Evolutionary conservation across 805 yeast genomes (phyloP).

Genomic region (Ogataea zsoltii): DNA sequence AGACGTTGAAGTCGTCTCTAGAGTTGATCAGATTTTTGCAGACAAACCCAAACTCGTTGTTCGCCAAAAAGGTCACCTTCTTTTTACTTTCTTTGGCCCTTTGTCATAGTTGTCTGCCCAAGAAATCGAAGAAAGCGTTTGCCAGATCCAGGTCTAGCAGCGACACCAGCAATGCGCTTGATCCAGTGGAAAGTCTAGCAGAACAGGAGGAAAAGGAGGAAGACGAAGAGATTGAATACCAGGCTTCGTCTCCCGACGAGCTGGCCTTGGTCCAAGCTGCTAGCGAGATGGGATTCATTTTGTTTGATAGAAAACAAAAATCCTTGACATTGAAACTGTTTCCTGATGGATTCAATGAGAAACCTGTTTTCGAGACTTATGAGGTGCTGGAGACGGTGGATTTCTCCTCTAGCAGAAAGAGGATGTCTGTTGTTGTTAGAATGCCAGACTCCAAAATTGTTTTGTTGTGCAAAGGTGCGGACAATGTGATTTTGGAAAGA

Average conservation of each 20-base stretch:
- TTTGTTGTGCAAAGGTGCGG: conserved; percentile 93
- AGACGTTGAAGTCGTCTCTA: conserved; percentile 55
- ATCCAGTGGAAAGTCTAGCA: conserved; percentile 4
- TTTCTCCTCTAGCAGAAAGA: conserved; percentile 81
- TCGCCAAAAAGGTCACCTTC: conserved; percentile 71
- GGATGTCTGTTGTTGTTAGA: conserved; percentile 87
- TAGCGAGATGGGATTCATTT: conserved; percentile 89
- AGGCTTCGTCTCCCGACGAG: conserved; percentile 96
- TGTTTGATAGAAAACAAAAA: conserved; percentile 64
- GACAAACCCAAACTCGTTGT: conserved; percentile 64
- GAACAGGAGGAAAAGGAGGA: conserved; percentile 26
- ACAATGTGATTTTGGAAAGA: conserved; percentile 79
- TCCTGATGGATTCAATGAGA: conserved; percentile 75
- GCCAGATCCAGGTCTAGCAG: conserved; percentile 26
- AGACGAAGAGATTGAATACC: conserved; percentile 67
- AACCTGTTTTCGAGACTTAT: conserved; percentile 66
- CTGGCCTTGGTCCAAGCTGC: conserved; percentile 93
- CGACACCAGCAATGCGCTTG: not conserved
- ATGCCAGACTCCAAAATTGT: conserved; percentile 78
- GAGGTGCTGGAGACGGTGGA: conserved; percentile 80
- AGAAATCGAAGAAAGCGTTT: conserved; percentile 34
- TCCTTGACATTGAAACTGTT: conserved; percentile 69
- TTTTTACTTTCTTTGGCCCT: conserved; percentile 80
- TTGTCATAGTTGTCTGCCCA: conserved; percentile 90
- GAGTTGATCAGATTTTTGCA: conserved; percentile 73